Evolutionary conservation across 78 protist species (phyloP).

Genomic region (Guillardia theta): DNA sequence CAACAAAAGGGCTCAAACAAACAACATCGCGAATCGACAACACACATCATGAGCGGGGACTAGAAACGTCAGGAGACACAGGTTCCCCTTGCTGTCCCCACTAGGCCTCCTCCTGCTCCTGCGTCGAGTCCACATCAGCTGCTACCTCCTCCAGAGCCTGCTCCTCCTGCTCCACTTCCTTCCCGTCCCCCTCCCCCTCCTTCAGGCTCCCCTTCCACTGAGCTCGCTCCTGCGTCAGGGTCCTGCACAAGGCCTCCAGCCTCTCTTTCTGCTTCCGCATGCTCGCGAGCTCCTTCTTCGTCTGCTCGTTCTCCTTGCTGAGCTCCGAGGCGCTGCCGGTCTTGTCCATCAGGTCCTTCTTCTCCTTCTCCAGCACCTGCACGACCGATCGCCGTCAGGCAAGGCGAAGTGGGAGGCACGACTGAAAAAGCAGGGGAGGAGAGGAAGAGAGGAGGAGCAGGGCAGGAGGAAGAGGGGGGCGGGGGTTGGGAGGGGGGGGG

Average conservation of each 20-base stretch:
- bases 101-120: too few relatives aligned
- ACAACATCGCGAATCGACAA: too few relatives aligned
- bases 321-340: background rate
- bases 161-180: too few relatives aligned
- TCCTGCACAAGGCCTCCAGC: background rate
- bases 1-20: too few relatives aligned
- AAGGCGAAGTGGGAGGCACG: background rate
- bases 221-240: background rate
- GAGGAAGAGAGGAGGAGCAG: background rate
- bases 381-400: background rate
- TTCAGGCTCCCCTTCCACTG: background rate
- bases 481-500: background rate
- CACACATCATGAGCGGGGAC: too few relatives aligned
- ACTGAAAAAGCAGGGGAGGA: background rate
- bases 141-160: too few relatives aligned
- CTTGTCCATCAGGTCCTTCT: background rate
- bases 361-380: slow-evolving; percentile 24
- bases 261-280: background rate
- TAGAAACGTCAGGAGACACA: too few relatives aligned
- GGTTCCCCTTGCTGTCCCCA: too few relatives aligned
- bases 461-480: background rate
- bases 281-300: background rate
- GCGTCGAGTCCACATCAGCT: too few relatives aligned
- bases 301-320: background rate
- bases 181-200: too few relatives aligned